Evolutionary conservation across 768 basidiomycete genomes (phyloP), one percentile per base, ranked within the genome.

Genomic region (Suillus bovinus): DNA sequence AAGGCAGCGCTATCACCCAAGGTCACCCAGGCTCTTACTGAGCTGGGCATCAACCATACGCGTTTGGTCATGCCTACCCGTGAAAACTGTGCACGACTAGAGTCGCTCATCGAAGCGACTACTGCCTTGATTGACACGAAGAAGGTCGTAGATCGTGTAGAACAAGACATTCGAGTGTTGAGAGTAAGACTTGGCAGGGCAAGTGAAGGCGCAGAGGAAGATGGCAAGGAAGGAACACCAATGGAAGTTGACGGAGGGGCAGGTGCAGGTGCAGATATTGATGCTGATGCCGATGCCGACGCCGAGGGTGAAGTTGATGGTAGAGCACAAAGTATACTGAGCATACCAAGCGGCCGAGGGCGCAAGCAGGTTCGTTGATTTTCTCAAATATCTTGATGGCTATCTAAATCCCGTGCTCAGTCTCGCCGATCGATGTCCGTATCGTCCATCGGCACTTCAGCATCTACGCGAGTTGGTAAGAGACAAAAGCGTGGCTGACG

Each of bases 51-150:
- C 13, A 82, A 83, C 17, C 80, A 86, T 60, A 83, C 82, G 17
- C 86, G 90, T 13, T 82, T 99, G 56, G 91, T 96, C 63, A 98
- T 99, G 94, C 97, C 97, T 20, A 98, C 97, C 3, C 82, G 87
- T 42, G 87, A 88, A 29, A 97, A 94, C 66, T 81, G 88, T 59
- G 80, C 83, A 58, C 85, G 84, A 67, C 79, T 95, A 22, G 94
- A 97, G 64, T 78, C 80, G 16, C 75, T 99, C 17, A 69, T 96
- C 50, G 87, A 89, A 5, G 86, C 90, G 4, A 85, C 92, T 1
- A 82, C 82, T 5, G 80, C 84, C 14, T 76, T 98, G 69, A 82
- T 96, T n/a, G 93, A 98, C 69, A 89, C 87, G 66, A 99, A 98
- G 81, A 89, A 91, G 67, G 78, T 86, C 14, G 84, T 93, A 44